Conservation (phyloP, 306 rosid species). For the Sechiopsis laciniata region DNA sequence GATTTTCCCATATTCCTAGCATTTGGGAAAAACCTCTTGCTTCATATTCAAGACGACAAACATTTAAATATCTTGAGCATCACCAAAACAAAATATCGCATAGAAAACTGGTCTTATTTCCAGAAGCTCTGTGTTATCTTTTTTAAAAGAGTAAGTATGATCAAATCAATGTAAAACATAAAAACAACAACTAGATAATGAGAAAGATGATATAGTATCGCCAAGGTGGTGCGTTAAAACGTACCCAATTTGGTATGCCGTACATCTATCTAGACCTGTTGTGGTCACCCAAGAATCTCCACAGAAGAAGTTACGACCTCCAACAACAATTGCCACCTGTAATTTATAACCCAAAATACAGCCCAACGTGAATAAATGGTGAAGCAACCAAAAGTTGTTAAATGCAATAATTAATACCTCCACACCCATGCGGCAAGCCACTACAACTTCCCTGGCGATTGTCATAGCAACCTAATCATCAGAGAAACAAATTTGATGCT, state of each 20-base stretch:
- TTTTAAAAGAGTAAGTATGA: neutral
- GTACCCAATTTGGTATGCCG: conserved; percentile 95
- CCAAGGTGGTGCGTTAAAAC: conserved; percentile 21
- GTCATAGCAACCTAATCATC: conserved; percentile 62
- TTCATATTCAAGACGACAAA: neutral
- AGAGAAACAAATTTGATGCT: conserved; percentile 23
- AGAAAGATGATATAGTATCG: neutral
- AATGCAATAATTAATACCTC: conserved; percentile 53
- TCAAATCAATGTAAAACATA: neutral
- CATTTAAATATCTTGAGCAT: neutral
- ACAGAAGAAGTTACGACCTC: conserved; percentile 91
- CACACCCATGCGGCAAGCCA: conserved; percentile 77
- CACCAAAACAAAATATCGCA: neutral
- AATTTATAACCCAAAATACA: conserved; percentile 21
- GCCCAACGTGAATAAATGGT: neutral
- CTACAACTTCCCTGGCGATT: conserved; percentile 74
- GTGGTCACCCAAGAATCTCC: conserved; percentile 87
- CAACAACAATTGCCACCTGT: conserved; percentile 88
- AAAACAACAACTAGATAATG: neutral
- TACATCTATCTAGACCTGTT: conserved; percentile 81
- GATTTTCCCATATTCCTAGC: neutral
- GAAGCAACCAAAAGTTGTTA: conserved; percentile 20
- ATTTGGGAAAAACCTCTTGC: neutral
- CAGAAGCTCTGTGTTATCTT: neutral
- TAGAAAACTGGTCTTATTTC: neutral